Percentiles rank a stretch among this genome's conserved stretches.
phyloP scores from a whole-genome alignment of 192 early-diverging fungal genomes.

The Backusella sp. region DNA sequence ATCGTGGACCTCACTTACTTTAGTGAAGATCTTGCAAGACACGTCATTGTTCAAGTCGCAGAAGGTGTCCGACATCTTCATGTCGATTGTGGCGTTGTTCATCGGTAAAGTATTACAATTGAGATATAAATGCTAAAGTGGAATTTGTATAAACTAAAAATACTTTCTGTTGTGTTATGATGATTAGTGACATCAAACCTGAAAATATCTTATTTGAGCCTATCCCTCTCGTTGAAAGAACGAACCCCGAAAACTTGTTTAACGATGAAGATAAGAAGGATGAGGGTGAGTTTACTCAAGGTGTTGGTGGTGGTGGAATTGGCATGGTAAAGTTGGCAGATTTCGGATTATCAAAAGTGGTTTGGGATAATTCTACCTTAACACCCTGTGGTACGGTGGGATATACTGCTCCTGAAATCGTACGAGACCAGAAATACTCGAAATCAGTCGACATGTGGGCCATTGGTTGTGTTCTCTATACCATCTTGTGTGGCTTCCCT shows the following conservation, averaged over 20 bases:
- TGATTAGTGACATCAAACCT: slow-evolving; percentile 85
- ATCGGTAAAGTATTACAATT: slow-evolving; percentile 45
- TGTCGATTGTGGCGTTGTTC: slow-evolving; percentile 74
- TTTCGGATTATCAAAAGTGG: slow-evolving; percentile 87
- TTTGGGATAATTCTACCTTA: slow-evolving; percentile 78
- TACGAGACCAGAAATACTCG: slow-evolving; percentile 75
- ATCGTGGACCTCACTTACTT: slow-evolving; percentile 82
- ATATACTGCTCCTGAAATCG: slow-evolving; percentile 92
- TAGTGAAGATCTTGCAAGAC: slow-evolving; percentile 73
- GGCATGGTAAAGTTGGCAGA: slow-evolving; percentile 84
- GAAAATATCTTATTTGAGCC: slow-evolving; percentile 86
- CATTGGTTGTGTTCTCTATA: slow-evolving; percentile 84
- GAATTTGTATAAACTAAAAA: neutral
- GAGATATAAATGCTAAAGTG: neutral
- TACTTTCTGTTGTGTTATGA: neutral
- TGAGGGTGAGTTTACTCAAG: slow-evolving; percentile 70
- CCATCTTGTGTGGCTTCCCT: slow-evolving; percentile 78
- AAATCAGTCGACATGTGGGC: slow-evolving; percentile 89
- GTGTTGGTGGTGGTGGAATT: slow-evolving; percentile 80
- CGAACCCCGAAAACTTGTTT: slow-evolving; percentile 24
- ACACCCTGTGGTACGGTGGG: slow-evolving; percentile 93
- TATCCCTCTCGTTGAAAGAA: slow-evolving; percentile 58
- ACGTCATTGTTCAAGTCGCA: slow-evolving; percentile 87
- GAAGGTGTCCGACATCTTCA: slow-evolving; percentile 83
- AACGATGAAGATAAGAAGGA: slow-evolving; percentile 69